Conservation (phyloP, 306 rosid species). For the Dicorynia guianensis region DNA sequence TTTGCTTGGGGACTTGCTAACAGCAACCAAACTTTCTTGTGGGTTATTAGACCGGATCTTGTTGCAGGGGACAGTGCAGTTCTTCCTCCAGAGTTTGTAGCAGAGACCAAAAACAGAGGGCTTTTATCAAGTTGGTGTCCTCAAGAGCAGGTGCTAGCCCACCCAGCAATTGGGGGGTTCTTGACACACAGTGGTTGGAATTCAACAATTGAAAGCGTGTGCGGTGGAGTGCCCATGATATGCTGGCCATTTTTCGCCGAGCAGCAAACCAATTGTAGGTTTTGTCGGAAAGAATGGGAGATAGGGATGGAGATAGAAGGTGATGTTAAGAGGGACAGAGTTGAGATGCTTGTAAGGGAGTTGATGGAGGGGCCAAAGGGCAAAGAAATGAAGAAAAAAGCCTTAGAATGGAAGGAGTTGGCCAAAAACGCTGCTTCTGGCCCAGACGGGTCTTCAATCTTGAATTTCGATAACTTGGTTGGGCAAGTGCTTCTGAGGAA, state of each 20-base stretch:
- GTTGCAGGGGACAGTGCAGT: conserved; percentile 28
- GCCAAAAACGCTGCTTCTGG: conserved; percentile 29
- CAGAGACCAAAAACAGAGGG: conserved; percentile 47
- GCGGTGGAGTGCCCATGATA: conserved; percentile 60
- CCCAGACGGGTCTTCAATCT: conserved; percentile 4
- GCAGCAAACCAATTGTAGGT: conserved; percentile 59
- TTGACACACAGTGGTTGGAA: conserved; percentile 67
- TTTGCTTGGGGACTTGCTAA: conserved; percentile 60
- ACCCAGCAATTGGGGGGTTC: conserved; percentile 62
- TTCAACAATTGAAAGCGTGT: conserved; percentile 53
- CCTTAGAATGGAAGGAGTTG: conserved; percentile 44
- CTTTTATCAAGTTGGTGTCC: conserved; percentile 59
- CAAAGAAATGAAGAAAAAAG: conserved; percentile 46
- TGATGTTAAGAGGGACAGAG: conserved; percentile 31
- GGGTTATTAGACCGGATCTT: conserved; percentile 55
- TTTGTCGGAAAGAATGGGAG: conserved; percentile 48
- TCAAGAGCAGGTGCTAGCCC: conserved; percentile 57
- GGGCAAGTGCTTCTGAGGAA: conserved; percentile 10
- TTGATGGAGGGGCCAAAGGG: conserved; percentile 53
- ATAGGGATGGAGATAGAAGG: conserved; percentile 54
- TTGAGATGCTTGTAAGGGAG: conserved; percentile 47
- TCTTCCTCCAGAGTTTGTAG: conserved; percentile 37
- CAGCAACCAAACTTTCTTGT: conserved; percentile 36
- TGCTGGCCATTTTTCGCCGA: conserved; percentile 70
- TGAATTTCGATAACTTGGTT: background rate